These are phyloP conservation scores for Epicoccum nigrum DNA, from an alignment of 2,329 filamentous ascomycete genomes.

Conservation along the genomic window DNA sequence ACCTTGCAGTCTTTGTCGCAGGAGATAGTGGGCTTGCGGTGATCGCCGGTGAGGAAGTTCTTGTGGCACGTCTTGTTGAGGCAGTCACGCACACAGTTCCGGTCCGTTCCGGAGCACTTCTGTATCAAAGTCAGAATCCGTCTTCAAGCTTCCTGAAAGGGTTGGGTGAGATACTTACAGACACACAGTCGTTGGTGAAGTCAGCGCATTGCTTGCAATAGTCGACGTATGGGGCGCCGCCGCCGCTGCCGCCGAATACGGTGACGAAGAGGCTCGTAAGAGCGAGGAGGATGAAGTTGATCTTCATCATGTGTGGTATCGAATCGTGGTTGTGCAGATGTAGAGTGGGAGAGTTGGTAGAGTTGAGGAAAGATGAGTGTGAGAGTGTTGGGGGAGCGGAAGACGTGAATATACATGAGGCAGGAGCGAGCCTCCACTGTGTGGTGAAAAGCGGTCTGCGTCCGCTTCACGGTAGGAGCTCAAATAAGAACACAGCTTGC, in stretches of 20 bases:
- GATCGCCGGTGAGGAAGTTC: slow-evolving; percentile 5
- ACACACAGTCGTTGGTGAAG: background rate
- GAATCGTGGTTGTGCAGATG: background rate
- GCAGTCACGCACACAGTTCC: background rate
- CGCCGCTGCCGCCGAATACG: background rate
- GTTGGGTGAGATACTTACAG: background rate
- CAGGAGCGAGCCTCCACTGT: no score
- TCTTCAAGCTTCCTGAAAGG: background rate
- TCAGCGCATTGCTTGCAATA: background rate
- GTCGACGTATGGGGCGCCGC: background rate
- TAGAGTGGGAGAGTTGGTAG: no score
- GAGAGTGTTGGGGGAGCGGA: no score
- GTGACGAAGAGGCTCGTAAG: background rate
- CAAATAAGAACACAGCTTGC: no score
- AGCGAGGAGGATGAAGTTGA: background rate
- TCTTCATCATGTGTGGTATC: background rate
- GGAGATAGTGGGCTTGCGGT: background rate
- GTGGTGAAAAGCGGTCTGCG: no score
- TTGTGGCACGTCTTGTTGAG: background rate
- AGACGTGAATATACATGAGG: no score
- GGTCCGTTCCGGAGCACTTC: background rate
- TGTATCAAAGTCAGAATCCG: background rate
- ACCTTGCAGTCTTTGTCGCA: slow-evolving; percentile 4
- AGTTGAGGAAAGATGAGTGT: no score
- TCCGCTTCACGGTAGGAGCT: no score